These are phyloP conservation scores for Cokeromyces recurvatus DNA, from an alignment of 371 early-diverging fungal species.

Conservation along the genomic window DNA sequence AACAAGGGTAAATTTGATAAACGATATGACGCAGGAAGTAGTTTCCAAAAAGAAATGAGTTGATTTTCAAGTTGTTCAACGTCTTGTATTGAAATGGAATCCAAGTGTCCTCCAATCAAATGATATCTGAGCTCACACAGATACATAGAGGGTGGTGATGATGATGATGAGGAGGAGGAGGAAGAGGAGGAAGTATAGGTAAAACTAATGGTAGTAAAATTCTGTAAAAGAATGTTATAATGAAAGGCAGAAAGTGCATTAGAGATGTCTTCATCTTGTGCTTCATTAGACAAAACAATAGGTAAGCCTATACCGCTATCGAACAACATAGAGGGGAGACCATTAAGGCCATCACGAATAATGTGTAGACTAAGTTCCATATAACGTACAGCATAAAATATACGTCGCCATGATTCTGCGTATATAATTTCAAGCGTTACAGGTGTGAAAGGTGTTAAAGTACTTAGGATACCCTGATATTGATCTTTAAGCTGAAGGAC, in stretches of 20 bases:
- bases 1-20: slow-evolving; percentile 28
- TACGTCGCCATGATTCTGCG: slow-evolving; percentile 40
- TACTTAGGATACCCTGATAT: slow-evolving; percentile 9
- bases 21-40: slow-evolving; percentile 19
- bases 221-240: slow-evolving; percentile 25
- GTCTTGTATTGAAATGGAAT: slow-evolving; percentile 13
- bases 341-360: slow-evolving; percentile 22
- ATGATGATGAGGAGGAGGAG: too few species aligned
- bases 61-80: slow-evolving; percentile 29
- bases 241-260: slow-evolving; percentile 16
- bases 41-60: slow-evolving; percentile 30
- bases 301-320: slow-evolving; percentile 36
- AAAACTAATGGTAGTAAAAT: too few species aligned
- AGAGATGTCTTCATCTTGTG: not conserved
- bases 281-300: slow-evolving; percentile 18
- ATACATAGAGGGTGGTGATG: too few species aligned
- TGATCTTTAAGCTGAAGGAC: slow-evolving; percentile 20
- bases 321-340: slow-evolving; percentile 20
- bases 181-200: too few species aligned
- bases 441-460: slow-evolving; percentile 1
- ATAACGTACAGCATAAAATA: slow-evolving; percentile 31
- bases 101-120: slow-evolving; percentile 21
- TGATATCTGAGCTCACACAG: slow-evolving; percentile 22
- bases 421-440: slow-evolving; percentile 5
- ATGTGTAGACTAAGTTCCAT: slow-evolving; percentile 24